These are phyloP conservation scores for Ophidiomyces ophidiicola DNA, from an alignment of 2,329 filamentous ascomycete species.

Conservation along the genomic window DNA sequence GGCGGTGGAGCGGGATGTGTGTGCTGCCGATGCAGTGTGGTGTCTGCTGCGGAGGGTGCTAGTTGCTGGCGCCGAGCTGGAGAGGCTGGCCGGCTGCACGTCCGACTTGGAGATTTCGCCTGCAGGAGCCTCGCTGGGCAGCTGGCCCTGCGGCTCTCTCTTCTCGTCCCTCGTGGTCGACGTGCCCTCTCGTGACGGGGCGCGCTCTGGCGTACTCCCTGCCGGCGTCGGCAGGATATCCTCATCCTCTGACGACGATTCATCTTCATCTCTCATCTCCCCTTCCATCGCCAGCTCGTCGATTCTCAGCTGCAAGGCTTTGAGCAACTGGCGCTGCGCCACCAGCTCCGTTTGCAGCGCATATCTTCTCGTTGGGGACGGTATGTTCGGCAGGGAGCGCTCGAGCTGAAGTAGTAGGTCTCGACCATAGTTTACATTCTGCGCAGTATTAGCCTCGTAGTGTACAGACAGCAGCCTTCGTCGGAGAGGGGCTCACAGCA, in stretches of 20 bases:
- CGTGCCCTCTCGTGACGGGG: slow-evolving; percentile 9
- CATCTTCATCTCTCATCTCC: slow-evolving; percentile 12
- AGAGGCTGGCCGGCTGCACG: neutral
- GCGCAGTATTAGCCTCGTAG: slow-evolving; percentile 8
- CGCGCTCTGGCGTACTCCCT: slow-evolving; percentile 13
- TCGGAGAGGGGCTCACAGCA: slow-evolving; percentile 24
- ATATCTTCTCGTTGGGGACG: slow-evolving; percentile 29
- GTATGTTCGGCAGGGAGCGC: slow-evolving; percentile 29
- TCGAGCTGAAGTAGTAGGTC: slow-evolving; percentile 32
- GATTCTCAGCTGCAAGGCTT: slow-evolving; percentile 24
- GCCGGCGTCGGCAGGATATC: slow-evolving; percentile 22
- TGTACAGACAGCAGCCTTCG: neutral
- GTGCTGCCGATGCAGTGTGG: slow-evolving; percentile 16
- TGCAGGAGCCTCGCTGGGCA: neutral
- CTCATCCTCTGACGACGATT: slow-evolving; percentile 18
- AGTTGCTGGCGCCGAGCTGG: slow-evolving; percentile 10
- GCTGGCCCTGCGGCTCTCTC: neutral
- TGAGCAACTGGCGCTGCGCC: slow-evolving; percentile 27
- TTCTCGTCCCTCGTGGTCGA: slow-evolving; percentile 7
- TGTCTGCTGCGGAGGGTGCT: slow-evolving; percentile 21
- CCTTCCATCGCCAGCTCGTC: slow-evolving; percentile 24
- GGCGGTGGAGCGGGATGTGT: slow-evolving; percentile 14
- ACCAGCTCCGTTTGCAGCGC: slow-evolving; percentile 31
- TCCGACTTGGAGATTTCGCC: neutral
- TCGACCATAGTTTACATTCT: slow-evolving; percentile 38